Percentiles rank a stretch among this genome's conserved stretches.
Conservation (phyloP, 2,329 filamentous ascomycete species). For the Stagonosporopsis chrysanthemi region DNA sequence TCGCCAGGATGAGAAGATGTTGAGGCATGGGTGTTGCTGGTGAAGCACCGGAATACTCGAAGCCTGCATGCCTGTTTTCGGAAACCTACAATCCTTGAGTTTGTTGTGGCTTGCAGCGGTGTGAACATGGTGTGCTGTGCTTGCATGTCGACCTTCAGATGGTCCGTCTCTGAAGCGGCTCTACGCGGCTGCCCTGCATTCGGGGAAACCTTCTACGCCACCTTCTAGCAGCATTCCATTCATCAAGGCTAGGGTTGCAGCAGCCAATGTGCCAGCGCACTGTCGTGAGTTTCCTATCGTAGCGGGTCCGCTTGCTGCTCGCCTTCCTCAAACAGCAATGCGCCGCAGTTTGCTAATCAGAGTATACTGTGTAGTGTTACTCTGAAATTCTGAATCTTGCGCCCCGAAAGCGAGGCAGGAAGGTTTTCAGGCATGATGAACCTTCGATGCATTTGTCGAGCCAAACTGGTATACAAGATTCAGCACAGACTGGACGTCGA, state of each 20-base stretch:
- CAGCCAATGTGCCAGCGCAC: conserved; percentile 7
- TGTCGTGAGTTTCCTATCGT: conserved; percentile 5
- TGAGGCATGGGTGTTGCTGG: conserved; percentile 17
- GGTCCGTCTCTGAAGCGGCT: conserved; percentile 10
- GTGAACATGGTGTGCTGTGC: conserved; percentile 8
- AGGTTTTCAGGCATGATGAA: conserved; percentile 12
- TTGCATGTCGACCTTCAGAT: conserved; percentile 2
- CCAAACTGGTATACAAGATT: conserved; percentile 4
- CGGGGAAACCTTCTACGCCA: conserved; percentile 19
- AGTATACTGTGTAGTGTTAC: not conserved
- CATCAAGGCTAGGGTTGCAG: conserved; percentile 6
- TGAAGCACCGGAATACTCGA: conserved; percentile 11
- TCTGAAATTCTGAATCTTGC: not conserved
- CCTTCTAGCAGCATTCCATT: conserved; percentile 16
- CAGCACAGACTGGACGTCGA: conserved; percentile 23
- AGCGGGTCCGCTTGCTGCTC: conserved; percentile 1
- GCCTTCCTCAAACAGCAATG: not conserved
- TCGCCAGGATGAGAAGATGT: conserved; percentile 10
- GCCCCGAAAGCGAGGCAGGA: conserved; percentile 9
- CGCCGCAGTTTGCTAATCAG: conserved; percentile 10
- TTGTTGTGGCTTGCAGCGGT: conserved; percentile 2
- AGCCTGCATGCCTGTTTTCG: conserved; percentile 12
- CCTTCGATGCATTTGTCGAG: conserved; percentile 8
- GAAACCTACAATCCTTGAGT: not conserved
- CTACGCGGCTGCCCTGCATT: conserved; percentile 14